A percentile compares a stretch with the other conserved stretches of the same genome.
Evolutionary conservation across 2,329 filamentous ascomycete species (phyloP).

Genomic region (Arthrobotrys entomopaga): DNA sequence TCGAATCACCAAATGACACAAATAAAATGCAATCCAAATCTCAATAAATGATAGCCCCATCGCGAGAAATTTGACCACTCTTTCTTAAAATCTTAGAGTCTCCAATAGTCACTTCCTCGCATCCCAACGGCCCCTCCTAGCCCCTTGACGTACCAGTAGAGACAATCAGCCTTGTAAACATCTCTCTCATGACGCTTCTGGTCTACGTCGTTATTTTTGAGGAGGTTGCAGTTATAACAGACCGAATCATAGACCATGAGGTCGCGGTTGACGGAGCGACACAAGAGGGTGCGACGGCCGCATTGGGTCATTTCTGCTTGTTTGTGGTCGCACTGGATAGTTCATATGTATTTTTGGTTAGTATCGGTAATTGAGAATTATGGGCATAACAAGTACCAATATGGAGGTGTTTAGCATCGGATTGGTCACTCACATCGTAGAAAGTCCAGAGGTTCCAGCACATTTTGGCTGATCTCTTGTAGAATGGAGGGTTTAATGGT

Average conservation of each 20-base stretch:
- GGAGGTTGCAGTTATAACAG: constrained; percentile 35
- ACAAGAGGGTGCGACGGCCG: constrained; percentile 41
- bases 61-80: too few relatives aligned
- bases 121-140: constrained; percentile 39
- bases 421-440: constrained; percentile 4
- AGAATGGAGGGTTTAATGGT: not conserved
- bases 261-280: constrained; percentile 44
- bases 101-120: constrained; percentile 36
- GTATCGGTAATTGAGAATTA: too few relatives aligned
- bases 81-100: too few relatives aligned
- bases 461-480: constrained; percentile 12
- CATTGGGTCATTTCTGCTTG: constrained; percentile 38
- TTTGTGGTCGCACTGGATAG: constrained; percentile 43
- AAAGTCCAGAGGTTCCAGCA: constrained; percentile 55
- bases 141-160: constrained; percentile 52
- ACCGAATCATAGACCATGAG: not conserved
- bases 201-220: constrained; percentile 11
- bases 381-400: too few relatives aligned
- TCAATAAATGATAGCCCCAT: too few relatives aligned
- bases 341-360: too few relatives aligned
- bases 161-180: constrained; percentile 27
- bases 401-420: too few relatives aligned
- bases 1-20: too few relatives aligned
- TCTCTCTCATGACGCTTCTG: constrained; percentile 1
- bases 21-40: not conserved